These are phyloP conservation scores for Verticillium albo-atrum DNA, from an alignment of 2,329 filamentous ascomycete species.

Conservation along the genomic window DNA sequence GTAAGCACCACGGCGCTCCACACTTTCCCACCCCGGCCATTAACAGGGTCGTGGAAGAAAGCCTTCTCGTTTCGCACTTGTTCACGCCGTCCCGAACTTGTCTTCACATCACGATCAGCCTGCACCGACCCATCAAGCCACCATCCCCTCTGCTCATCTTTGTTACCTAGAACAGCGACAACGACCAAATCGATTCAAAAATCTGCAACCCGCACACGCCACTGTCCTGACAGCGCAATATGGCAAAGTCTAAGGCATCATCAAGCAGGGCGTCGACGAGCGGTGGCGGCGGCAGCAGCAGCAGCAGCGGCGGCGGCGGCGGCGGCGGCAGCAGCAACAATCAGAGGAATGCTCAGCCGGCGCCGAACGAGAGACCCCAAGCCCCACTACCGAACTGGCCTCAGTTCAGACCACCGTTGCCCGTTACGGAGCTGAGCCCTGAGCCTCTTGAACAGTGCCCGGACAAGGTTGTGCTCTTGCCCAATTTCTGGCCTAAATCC, in stretches of 20 bases:
- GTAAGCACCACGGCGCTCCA: not conserved
- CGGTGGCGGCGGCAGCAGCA: too few species aligned
- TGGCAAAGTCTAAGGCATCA: constrained; percentile 12
- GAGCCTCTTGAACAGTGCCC: constrained; percentile 42
- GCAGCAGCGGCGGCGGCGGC: too few species aligned
- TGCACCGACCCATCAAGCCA: not conserved
- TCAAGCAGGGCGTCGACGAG: constrained; percentile 9
- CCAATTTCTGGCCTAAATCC: constrained; percentile 68
- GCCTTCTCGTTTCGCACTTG: not conserved
- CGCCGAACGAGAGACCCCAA: constrained; percentile 11
- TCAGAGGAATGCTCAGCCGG: constrained; percentile 3
- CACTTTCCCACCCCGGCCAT: not conserved
- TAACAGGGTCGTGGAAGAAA: not conserved
- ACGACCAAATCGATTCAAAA: too few species aligned
- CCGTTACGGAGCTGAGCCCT: constrained; percentile 59
- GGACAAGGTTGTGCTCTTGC: constrained; percentile 68
- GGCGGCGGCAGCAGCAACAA: too few species aligned
- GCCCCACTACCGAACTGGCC: constrained; percentile 58
- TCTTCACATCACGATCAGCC: not conserved
- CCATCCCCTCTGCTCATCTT: not conserved
- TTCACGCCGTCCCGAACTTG: not conserved
- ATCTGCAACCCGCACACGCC: too few species aligned
- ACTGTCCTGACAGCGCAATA: not conserved
- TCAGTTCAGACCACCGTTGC: constrained; percentile 62
- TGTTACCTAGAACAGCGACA: too few species aligned